Evolutionary conservation across 768 basidiomycete species (phyloP).

Genomic region (Lactarius akahatsu): DNA sequence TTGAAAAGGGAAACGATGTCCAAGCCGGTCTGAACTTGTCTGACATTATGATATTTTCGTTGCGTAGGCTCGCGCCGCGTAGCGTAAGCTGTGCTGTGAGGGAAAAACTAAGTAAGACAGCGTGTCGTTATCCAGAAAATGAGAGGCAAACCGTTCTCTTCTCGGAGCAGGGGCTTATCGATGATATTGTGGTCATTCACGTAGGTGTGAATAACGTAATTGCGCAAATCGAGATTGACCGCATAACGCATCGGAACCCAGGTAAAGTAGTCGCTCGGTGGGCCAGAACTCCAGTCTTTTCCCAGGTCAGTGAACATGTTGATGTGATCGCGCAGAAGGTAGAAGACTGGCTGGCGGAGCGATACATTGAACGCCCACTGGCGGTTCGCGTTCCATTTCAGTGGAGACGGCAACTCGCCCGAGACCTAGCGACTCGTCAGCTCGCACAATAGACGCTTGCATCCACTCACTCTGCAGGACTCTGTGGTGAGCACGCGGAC

Average conservation of each 20-base stretch:
- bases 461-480: conserved; percentile 64
- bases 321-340: conserved; percentile 87
- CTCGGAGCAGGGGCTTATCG: conserved; percentile 74
- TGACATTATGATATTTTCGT: conserved; percentile 58
- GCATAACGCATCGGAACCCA: conserved; percentile 83
- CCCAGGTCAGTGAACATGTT: conserved; percentile 93
- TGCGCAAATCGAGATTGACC: conserved; percentile 66
- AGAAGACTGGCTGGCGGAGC: conserved; percentile 69
- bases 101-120: neutral
- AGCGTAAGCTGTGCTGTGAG: conserved; percentile 68
- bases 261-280: conserved; percentile 72
- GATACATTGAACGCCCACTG: conserved; percentile 77
- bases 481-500: conserved; percentile 74
- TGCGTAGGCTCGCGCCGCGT: conserved; percentile 56
- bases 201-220: conserved; percentile 77
- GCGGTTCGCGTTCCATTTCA: conserved; percentile 78
- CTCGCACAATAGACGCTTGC: neutral
- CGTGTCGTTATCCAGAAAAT: neutral
- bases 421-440: conserved; percentile 47
- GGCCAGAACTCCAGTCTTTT: conserved; percentile 87
- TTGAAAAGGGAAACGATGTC: conserved; percentile 61
- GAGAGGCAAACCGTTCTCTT: conserved; percentile 73
- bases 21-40: conserved; percentile 70
- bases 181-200: conserved; percentile 97
- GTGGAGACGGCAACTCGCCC: conserved; percentile 73